phyloP scores from a whole-genome alignment of 371 early-diverging fungal species.

The Syncephalastrum racemosum region DNA sequence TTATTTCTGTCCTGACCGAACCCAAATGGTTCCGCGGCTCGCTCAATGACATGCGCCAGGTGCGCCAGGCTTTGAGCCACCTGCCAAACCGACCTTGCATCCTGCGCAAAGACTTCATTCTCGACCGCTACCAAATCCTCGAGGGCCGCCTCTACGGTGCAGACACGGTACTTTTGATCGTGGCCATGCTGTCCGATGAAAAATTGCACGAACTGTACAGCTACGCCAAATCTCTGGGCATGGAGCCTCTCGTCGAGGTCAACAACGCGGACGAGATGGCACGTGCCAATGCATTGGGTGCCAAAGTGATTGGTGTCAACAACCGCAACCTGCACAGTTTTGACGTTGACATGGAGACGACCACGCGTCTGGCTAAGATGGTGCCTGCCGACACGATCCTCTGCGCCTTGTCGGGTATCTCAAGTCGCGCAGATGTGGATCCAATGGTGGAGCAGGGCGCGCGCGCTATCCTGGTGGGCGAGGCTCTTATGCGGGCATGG shows the following conservation, averaged over 20 bases:
- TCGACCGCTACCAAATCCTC: slow-evolving; percentile 93
- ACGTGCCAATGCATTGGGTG: slow-evolving; percentile 77
- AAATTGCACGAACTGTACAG: slow-evolving; percentile 65
- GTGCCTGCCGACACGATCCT: slow-evolving; percentile 74
- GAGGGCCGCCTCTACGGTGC: slow-evolving; percentile 92
- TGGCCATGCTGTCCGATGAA: slow-evolving; percentile 86
- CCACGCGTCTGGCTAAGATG: slow-evolving; percentile 73
- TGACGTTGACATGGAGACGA: slow-evolving; percentile 88
- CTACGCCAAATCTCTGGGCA: slow-evolving; percentile 76
- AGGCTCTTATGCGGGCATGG: slow-evolving; percentile 89
- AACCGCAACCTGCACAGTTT: slow-evolving; percentile 96
- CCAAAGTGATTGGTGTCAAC: slow-evolving; percentile 94
- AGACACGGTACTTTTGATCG: slow-evolving; percentile 93
- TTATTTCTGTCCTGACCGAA: slow-evolving; percentile 96
- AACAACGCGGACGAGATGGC: slow-evolving; percentile 89
- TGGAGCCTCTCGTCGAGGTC: slow-evolving; percentile 98
- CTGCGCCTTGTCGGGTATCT: slow-evolving; percentile 91
- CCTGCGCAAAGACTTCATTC: slow-evolving; percentile 94
- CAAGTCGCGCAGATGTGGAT: slow-evolving; percentile 81
- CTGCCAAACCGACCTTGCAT: slow-evolving; percentile 85
- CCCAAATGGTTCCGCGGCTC: slow-evolving; percentile 97
- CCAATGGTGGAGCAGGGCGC: slow-evolving; percentile 75
- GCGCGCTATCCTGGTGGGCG: slow-evolving; percentile 89
- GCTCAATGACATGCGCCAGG: slow-evolving; percentile 86
- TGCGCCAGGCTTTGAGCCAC: slow-evolving; percentile 66